phyloP scores from a whole-genome alignment of 768 basidiomycete species.

The Leccinum aurantiacum region DNA sequence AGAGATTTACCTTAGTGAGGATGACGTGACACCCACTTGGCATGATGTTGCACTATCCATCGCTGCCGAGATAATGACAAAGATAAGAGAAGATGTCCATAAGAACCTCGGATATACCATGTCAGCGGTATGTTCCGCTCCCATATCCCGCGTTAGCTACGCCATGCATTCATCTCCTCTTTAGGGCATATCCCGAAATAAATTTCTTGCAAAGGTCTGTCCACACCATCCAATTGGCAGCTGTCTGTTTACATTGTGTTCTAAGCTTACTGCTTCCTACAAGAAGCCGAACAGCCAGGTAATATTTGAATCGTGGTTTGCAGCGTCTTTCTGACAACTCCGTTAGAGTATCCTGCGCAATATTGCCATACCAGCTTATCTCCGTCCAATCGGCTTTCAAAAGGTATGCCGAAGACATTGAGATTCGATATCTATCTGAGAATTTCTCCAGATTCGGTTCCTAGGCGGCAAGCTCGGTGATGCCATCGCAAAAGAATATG shows the following conservation, averaged over 20 bases:
- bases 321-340: constrained; percentile 2
- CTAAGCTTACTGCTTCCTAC: constrained; percentile 83
- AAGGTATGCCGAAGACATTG: constrained; percentile 48
- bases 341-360: constrained; percentile 80
- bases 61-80: constrained; percentile 84
- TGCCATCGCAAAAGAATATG: constrained; percentile 83
- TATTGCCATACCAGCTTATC: constrained; percentile 78
- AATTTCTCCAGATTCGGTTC: constrained; percentile 71
- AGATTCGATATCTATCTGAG: constrained; percentile 4
- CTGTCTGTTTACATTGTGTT: constrained; percentile 3
- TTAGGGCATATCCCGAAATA: constrained; percentile 89
- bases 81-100: constrained; percentile 65
- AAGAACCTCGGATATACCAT: constrained; percentile 86
- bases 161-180: neutral
- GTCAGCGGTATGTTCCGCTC: constrained; percentile 65
- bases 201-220: constrained; percentile 88
- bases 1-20: constrained; percentile 20
- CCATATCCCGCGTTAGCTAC: neutral
- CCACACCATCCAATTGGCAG: constrained; percentile 1
- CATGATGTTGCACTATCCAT: constrained; percentile 90
- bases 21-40: constrained; percentile 61
- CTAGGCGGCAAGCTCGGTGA: constrained; percentile 93
- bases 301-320: constrained; percentile 6
- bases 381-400: constrained; percentile 84
- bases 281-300: constrained; percentile 90